Base-by-base conservation (phyloP, 106 monocot genomes). In the Iris macrosiphon region DNA sequence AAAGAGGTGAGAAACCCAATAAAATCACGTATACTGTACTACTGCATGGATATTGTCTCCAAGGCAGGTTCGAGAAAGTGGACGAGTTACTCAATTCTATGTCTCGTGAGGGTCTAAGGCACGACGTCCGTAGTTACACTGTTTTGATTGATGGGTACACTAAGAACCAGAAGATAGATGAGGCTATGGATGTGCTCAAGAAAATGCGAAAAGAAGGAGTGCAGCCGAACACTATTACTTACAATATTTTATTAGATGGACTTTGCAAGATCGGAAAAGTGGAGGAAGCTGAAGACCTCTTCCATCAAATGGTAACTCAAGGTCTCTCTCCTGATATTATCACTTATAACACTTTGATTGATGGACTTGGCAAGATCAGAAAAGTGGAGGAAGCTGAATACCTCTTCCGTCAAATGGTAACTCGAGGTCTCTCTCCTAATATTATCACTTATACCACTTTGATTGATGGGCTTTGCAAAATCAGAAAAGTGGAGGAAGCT, bases 201-300 rank as follows among this genome's bases (percentile, higher is more conserved):
- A 37, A 60, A 33, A 80, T 86, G 80, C 11, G 47, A 20, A 20
- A 15, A 1, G 32, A 59, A 23, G 67, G 80, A 10, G 42, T 77
- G 1, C 25, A 22, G 0, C 86, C 77, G 0, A 43, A 77, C 46
- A 35, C 40, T 42, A 44, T 63, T 31, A 63, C 62, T 11, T 81
- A 67, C 55, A 74, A 47, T 21, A 30, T 41, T 9, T 27, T 87
- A 3, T 54, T 86, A 15, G 19, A 59, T 52, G 68, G 49, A 46
- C 7, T 46, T 14, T 46, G 45, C 45, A 46, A 46, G 20, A n/a
- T 46, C 20, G 45, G 45, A 17, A 46, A 19, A 0, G 46, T 63
- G 15, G 57, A 67, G 14, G 30, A 55, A 1, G 71, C 72, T n/a
- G 40, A 67, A 1, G 32, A 38, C 12, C 1, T 76, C 4, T 42